Percentiles rank a stretch among this genome's conserved stretches.
Conservation (phyloP, 2,329 filamentous ascomycete genomes). For the Aaosphaeria arxii region DNA sequence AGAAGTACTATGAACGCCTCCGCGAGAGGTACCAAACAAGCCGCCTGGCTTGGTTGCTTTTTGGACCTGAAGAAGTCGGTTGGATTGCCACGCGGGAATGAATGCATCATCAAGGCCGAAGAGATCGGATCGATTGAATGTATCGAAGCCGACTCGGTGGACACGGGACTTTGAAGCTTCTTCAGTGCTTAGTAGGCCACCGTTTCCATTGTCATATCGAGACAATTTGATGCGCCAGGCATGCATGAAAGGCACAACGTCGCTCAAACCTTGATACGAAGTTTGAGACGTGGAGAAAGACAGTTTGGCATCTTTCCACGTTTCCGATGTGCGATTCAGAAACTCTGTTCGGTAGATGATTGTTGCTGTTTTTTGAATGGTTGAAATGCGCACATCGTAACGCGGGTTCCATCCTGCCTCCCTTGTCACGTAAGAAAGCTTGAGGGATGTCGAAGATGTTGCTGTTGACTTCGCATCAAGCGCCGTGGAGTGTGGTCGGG, state of each 20-base stretch:
- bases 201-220: constrained; percentile 19
- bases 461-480: background rate
- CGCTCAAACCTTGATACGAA: constrained; percentile 54
- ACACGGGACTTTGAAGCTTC: constrained; percentile 8
- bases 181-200: constrained; percentile 14
- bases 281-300: constrained; percentile 63
- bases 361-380: constrained; percentile 50
- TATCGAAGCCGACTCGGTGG: constrained; percentile 1
- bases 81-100: constrained; percentile 3
- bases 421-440: constrained; percentile 59
- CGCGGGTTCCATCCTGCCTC: constrained; percentile 59
- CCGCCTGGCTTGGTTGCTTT: background rate
- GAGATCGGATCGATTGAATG: constrained; percentile 15
- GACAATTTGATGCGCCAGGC: constrained; percentile 57
- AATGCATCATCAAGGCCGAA: constrained; percentile 13
- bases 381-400: constrained; percentile 62
- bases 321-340: constrained; percentile 61
- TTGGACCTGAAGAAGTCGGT: constrained; percentile 3
- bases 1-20: too few relatives aligned
- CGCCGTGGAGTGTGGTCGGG: background rate
- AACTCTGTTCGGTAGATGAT: constrained; percentile 63
- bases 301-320: constrained; percentile 60
- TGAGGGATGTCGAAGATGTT: constrained; percentile 31
- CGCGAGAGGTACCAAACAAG: too few relatives aligned
- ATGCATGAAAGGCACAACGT: constrained; percentile 53